A percentile compares a stretch with the other conserved stretches of the same genome.
Conservation (phyloP, 164 flowering plant genomes). For the Berberis thunbergii region DNA sequence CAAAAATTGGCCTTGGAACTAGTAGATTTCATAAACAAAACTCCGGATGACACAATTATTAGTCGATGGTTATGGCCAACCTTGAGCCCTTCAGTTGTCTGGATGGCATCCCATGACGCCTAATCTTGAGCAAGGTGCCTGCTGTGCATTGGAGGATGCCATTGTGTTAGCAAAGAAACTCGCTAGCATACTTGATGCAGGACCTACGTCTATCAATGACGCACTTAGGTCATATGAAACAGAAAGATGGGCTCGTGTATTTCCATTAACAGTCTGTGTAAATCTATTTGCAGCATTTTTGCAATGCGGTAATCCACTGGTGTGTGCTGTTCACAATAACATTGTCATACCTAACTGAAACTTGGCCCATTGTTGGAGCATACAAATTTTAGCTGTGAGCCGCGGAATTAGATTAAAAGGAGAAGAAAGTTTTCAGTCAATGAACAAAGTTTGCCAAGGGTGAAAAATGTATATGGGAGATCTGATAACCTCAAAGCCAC, state of each 20-base stretch:
- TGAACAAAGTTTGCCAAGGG: too few relatives aligned
- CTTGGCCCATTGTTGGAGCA: slow-evolving; percentile 76
- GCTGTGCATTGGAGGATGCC: slow-evolving; percentile 89
- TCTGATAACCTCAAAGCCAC: too few relatives aligned
- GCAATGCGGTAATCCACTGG: slow-evolving; percentile 72
- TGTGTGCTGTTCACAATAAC: slow-evolving; percentile 57
- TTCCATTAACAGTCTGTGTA: slow-evolving; percentile 66
- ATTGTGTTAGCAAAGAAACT: slow-evolving; percentile 64
- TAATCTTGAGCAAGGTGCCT: slow-evolving; percentile 93
- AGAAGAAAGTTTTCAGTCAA: too few relatives aligned
- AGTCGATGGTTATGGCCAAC: slow-evolving; percentile 86
- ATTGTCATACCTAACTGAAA: slow-evolving; percentile 65
- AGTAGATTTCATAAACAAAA: slow-evolving; percentile 35
- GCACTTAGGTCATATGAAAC: slow-evolving; percentile 47
- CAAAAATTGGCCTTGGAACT: slow-evolving; percentile 59
- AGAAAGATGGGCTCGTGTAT: slow-evolving; percentile 75
- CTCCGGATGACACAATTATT: slow-evolving; percentile 68
- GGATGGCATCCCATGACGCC: slow-evolving; percentile 99
- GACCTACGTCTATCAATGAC: slow-evolving; percentile 28
- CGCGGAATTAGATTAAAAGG: too few relatives aligned
- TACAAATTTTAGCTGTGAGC: slow-evolving; percentile 70
- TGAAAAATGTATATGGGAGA: too few relatives aligned
- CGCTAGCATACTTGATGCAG: slow-evolving; percentile 31
- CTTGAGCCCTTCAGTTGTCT: slow-evolving; percentile 42
- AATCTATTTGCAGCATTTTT: slow-evolving; percentile 62